phyloP scores from a whole-genome alignment of 2,329 filamentous ascomycete genomes.

The Biscogniauxia marginata region DNA sequence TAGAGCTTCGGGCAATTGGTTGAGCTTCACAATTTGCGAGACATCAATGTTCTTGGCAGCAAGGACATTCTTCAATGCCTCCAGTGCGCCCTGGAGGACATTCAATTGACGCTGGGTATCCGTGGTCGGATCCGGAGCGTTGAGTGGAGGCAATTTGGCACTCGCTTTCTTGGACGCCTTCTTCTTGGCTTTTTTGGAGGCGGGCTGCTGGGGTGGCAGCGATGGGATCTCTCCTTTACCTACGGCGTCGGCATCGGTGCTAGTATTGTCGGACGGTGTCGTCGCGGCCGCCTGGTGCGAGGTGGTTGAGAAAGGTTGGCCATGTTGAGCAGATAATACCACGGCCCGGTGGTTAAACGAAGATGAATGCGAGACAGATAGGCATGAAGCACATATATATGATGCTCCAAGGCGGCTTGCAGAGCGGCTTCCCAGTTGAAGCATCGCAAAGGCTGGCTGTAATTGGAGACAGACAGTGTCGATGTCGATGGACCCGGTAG shows the following conservation, averaged over 20 bases:
- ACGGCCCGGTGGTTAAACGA: constrained; percentile 11
- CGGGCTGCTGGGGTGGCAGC: neutral
- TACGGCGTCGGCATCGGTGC: neutral
- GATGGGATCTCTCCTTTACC: neutral
- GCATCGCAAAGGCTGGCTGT: constrained; percentile 31
- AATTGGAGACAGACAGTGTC: constrained; percentile 2
- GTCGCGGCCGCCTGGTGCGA: constrained; percentile 8
- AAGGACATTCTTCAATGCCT: constrained; percentile 39
- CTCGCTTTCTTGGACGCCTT: neutral
- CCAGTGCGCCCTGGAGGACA: constrained; percentile 37
- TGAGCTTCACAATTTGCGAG: constrained; percentile 16
- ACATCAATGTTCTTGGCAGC: constrained; percentile 31
- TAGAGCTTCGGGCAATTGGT: neutral
- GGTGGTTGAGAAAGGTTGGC: constrained; percentile 22
- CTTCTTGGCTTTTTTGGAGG: neutral
- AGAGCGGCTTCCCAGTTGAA: constrained; percentile 30
- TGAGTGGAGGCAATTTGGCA: constrained; percentile 24
- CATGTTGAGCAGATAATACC: constrained; percentile 14
- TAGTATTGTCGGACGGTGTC: neutral
- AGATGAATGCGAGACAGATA: constrained; percentile 13
- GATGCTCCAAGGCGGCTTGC: constrained; percentile 28
- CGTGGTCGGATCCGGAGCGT: constrained; percentile 4
- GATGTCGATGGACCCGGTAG: no score
- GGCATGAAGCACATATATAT: constrained; percentile 31
- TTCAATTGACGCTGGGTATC: constrained; percentile 30